Percentiles rank a stretch among this genome's conserved stretches.
Evolutionary conservation across 1,284 basidiomycete genomes (phyloP).

Genomic region (Cryptococcus hybrid): DNA sequence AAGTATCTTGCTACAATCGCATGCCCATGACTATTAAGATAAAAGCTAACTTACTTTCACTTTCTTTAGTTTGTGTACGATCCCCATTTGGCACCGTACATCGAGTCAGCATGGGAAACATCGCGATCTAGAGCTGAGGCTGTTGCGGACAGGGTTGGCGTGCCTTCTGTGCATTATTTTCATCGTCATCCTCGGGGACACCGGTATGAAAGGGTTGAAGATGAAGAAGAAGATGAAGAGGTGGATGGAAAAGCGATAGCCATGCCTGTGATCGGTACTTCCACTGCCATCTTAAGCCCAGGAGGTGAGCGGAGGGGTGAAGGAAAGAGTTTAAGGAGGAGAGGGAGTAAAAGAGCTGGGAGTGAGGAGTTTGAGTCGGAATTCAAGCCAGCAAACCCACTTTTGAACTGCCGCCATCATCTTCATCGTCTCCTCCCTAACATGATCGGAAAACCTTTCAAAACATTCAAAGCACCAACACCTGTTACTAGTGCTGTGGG

Average conservation of each 20-base stretch:
- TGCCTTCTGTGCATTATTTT: neutral
- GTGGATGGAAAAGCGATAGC: neutral
- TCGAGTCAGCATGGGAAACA: slow-evolving; percentile 36
- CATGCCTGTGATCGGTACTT: neutral
- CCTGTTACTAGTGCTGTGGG: neutral
- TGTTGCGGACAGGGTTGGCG: neutral
- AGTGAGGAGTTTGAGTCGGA: no score
- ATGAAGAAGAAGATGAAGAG: slow-evolving; percentile 9
- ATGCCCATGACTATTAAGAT: neutral
- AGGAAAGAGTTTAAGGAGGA: neutral
- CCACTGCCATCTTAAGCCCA: neutral
- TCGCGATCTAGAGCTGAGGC: slow-evolving; percentile 3
- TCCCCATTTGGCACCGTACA: slow-evolving; percentile 37
- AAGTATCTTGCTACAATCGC: no score
- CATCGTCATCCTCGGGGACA: neutral
- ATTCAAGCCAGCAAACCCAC: neutral
- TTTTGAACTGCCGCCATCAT: neutral
- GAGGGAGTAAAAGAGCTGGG: no score
- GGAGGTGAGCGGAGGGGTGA: neutral
- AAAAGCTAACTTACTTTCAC: neutral
- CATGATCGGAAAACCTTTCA: neutral
- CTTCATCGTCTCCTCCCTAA: neutral
- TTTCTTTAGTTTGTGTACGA: slow-evolving; percentile 40
- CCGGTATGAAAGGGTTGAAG: neutral
- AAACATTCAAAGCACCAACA: neutral